These are phyloP conservation scores for Botryotinia globosa DNA, from an alignment of 2,329 filamentous ascomycete genomes.

Conservation along the genomic window DNA sequence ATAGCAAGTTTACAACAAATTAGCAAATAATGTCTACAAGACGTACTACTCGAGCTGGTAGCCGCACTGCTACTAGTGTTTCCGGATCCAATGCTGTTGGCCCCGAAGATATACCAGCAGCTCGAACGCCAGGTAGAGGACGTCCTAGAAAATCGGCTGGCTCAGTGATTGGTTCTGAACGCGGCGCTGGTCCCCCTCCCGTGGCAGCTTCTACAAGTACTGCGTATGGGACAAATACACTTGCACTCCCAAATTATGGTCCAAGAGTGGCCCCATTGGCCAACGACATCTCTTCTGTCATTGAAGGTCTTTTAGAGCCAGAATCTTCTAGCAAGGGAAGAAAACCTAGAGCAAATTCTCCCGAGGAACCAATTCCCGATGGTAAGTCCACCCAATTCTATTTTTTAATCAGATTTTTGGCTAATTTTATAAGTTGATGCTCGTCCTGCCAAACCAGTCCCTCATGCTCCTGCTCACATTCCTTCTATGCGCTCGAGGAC, in stretches of 20 bases:
- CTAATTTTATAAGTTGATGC: constrained; percentile 16
- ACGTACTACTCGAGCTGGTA: constrained; percentile 30
- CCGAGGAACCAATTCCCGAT: not conserved
- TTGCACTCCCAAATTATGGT: constrained; percentile 22
- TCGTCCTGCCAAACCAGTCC: not conserved
- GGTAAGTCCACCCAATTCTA: not conserved
- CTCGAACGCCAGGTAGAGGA: constrained; percentile 21
- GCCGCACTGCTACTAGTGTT: constrained; percentile 29
- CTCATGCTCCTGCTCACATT: not conserved
- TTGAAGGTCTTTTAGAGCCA: constrained; percentile 27
- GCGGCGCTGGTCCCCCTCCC: constrained; percentile 24
- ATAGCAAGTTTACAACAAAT: not conserved
- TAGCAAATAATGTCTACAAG: constrained; percentile 31
- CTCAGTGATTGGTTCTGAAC: constrained; percentile 1
- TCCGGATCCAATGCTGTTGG: constrained; percentile 24
- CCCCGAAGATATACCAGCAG: constrained; percentile 26
- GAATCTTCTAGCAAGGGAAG: not conserved
- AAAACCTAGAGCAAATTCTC: not conserved
- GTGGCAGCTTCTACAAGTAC: constrained; percentile 30
- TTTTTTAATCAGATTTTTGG: not conserved
- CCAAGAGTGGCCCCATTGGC: constrained; percentile 20
- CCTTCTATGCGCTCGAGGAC: constrained; percentile 12
- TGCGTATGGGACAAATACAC: constrained; percentile 35
- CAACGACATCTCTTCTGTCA: constrained; percentile 26
- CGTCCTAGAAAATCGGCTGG: constrained; percentile 11